These are phyloP conservation scores for Isoetes taiwanensis DNA, from an alignment of 75 land plant genomes.

Conservation along the genomic window DNA sequence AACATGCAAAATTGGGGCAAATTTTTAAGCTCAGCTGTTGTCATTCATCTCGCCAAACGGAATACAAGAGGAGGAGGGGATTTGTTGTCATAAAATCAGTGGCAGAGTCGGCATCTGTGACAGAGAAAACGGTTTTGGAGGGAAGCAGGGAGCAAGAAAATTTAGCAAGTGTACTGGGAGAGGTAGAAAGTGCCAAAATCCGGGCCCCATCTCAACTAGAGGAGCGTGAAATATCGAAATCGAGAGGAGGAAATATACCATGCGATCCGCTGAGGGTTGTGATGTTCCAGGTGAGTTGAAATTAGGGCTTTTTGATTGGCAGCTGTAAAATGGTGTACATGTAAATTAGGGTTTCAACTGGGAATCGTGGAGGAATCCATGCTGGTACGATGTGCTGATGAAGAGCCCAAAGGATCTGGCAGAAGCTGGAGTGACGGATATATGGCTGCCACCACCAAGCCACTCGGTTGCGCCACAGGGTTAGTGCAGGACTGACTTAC, in stretches of 20 bases:
- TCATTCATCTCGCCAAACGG: no score
- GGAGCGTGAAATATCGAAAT: no score
- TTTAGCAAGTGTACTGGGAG: no score
- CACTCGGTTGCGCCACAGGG: conserved; percentile 55
- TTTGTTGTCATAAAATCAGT: no score
- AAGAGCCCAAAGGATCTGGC: conserved; percentile 26
- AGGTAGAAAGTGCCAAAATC: no score
- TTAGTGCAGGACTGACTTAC: neutral
- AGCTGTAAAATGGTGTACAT: neutral
- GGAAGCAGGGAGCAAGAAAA: no score
- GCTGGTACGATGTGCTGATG: conserved; percentile 49
- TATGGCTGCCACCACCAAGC: conserved; percentile 67
- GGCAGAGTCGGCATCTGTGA: no score
- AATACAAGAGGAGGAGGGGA: no score
- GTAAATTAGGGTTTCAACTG: conserved; percentile 77
- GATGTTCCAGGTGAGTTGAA: conserved; percentile 25
- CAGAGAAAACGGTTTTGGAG: no score
- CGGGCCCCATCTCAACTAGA: no score
- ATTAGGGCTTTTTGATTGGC: neutral
- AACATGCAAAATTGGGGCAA: no score
- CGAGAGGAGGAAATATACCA: conserved; percentile 25
- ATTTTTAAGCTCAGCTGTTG: no score
- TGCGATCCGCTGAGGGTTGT: conserved; percentile 23
- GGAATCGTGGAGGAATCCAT: conserved; percentile 44
- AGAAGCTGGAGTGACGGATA: conserved; percentile 49